A percentile compares a stretch with the other conserved stretches of the same genome.
phyloP scores from a whole-genome alignment of 139 green algal species.

The Yamagishiella unicocca region DNA sequence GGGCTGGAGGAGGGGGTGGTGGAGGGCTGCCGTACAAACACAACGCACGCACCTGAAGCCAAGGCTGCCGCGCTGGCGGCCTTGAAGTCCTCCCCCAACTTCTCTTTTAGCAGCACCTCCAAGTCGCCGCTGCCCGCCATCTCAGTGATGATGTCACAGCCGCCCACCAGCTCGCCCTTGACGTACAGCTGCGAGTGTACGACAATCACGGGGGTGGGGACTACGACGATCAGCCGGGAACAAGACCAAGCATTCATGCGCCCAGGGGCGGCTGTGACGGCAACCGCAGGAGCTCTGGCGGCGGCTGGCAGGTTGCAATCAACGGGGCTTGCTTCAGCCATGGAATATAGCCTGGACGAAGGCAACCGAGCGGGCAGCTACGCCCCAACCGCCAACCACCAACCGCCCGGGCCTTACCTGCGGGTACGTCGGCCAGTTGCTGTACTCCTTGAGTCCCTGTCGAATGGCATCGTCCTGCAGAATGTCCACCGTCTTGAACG shows the following conservation, averaged over 20 bases:
- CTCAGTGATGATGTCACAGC: conserved; percentile 86
- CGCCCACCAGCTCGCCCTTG: conserved; percentile 85
- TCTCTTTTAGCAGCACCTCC: conserved; percentile 48
- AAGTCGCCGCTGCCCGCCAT: conserved; percentile 64
- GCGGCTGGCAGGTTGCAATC: too few species aligned
- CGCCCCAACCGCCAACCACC: too few species aligned
- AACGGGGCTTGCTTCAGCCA: too few species aligned
- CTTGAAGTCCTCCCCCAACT: conserved; percentile 29
- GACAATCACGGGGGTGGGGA: background rate
- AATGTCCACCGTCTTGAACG: conserved; percentile 92
- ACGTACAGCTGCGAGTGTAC: conserved; percentile 78
- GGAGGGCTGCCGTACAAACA: too few species aligned
- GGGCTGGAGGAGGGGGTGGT: too few species aligned
- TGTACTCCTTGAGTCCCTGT: conserved; percentile 92
- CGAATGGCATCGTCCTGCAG: conserved; percentile 83
- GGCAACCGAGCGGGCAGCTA: too few species aligned
- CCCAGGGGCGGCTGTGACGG: too few species aligned
- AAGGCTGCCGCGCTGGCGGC: conserved; percentile 83
- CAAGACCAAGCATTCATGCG: too few species aligned
- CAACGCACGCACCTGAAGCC: conserved; percentile 36
- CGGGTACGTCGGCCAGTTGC: conserved; percentile 93
- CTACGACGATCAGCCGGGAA: too few species aligned
- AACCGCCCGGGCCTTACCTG: conserved; percentile 64
- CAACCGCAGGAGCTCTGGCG: too few species aligned
- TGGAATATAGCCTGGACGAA: too few species aligned